Evolutionary conservation across 2,329 filamentous ascomycete genomes (phyloP), one percentile per base, ranked within the genome.

Genomic region (Pestalotiopsis sp.): DNA sequence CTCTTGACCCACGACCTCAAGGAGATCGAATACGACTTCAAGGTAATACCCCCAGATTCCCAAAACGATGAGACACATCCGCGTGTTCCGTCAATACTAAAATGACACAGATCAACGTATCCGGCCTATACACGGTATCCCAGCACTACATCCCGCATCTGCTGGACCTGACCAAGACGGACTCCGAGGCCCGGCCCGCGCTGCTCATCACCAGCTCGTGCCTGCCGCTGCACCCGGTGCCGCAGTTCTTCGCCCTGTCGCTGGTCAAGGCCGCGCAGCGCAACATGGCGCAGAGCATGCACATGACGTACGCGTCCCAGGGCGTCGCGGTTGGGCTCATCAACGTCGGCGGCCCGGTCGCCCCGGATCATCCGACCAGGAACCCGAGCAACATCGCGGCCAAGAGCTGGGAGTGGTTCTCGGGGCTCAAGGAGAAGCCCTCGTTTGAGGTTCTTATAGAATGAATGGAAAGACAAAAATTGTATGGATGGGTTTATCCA

Each of bases 211-310:
- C 85, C 0, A 84, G 80, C 75, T 84, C 82, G 27, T 75, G 80
- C 59, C 79, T 88, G 13, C 85, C 83, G 23, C 80, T 81, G 69
- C 77, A 84, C 31, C 86, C 86, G 0, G 73, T 82, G 1, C 82
- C 84, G 27, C 59, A 81, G 27, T 76, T 86, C 0, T 84, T 88
- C 23, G 83, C 83, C 0, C 76, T 88, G 5, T 85, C 83, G 2
- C 77, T 87, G 66, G 80, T 80, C 59, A 88, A 88, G 72, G 83
- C 85, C 1, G 81, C 85, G 0, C 86, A 89, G 77, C 76, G 82
- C 20, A 87, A 84, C 57, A 74, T 88, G 72, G 68, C 38, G 59
- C 59, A 61, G 31, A 83, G 79, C 17, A 75, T 88, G 71, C 72
- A 78, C 25, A 76, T 78, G 67, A 80, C 80, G 9, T 86, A 82